These are phyloP conservation scores for Murraya paniculata DNA, from an alignment of 345 rosid species.

Conservation along the genomic window DNA sequence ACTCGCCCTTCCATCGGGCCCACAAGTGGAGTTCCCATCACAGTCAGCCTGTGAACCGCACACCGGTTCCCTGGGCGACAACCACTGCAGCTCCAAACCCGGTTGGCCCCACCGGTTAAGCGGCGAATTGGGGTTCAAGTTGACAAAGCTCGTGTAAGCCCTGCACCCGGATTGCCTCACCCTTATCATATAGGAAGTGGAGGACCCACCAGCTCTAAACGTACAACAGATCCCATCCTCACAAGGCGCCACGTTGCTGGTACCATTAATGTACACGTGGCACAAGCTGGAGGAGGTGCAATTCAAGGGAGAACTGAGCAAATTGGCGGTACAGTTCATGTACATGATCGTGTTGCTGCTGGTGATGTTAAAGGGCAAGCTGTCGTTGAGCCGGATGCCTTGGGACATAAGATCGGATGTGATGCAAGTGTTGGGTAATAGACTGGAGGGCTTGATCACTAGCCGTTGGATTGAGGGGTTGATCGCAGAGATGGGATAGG, in stretches of 20 bases:
- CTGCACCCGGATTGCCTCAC: constrained; percentile 34
- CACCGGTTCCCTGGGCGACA: constrained; percentile 31
- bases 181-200: constrained; percentile 37
- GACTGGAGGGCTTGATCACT: constrained; percentile 31
- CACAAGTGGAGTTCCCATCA: constrained; percentile 38
- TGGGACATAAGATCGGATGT: constrained; percentile 27
- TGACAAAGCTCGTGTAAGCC: constrained; percentile 48
- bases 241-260: constrained; percentile 9
- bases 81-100: constrained; percentile 48
- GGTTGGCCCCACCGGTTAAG: constrained; percentile 41
- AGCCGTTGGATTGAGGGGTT: constrained; percentile 29
- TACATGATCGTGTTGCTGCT: constrained; percentile 39
- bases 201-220: constrained; percentile 32
- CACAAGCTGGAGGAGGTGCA: constrained; percentile 39
- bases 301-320: constrained; percentile 38
- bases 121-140: constrained; percentile 28
- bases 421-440: constrained; percentile 32
- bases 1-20: constrained; percentile 8
- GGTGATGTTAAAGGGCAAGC: constrained; percentile 51
- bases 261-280: constrained; percentile 31
- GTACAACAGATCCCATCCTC: constrained; percentile 35
- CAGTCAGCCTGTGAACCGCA: constrained; percentile 42
- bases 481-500: constrained; percentile 40
- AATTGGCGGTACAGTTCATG: constrained; percentile 34
- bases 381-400: constrained; percentile 29